A percentile compares a stretch with the other conserved stretches of the same genome.
Conservation (phyloP, 1,284 basidiomycete species). For the Tilletia walkeri region DNA sequence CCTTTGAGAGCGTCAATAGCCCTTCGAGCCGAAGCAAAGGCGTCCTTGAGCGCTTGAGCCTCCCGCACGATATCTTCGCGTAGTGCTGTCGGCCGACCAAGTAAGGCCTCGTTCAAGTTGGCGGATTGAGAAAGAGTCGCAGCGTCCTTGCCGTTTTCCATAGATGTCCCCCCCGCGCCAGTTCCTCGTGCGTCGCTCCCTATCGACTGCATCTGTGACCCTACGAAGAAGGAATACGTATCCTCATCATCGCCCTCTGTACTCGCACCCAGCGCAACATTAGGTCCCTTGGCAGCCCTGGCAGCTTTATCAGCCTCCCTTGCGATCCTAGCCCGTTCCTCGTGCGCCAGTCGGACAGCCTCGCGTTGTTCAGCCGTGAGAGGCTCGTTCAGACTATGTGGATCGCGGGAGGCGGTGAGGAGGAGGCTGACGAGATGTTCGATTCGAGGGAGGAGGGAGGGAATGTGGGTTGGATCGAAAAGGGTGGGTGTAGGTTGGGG, state of each 20-base stretch:
- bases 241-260: constrained; percentile 10
- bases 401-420: not conserved
- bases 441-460: constrained; percentile 10
- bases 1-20: not conserved
- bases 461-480: constrained; percentile 12
- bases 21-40: constrained; percentile 3
- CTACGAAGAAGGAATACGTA: constrained; percentile 1
- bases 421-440: constrained; percentile 7
- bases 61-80: constrained; percentile 7
- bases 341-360: not conserved
- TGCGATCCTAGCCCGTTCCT: not conserved
- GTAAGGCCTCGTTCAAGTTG: constrained; percentile 4
- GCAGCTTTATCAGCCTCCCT: not conserved
- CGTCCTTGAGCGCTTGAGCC: constrained; percentile 11
- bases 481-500: not conserved
- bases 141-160: not conserved
- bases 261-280: constrained; percentile 8
- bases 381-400: constrained; percentile 13
- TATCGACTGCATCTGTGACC: no score
- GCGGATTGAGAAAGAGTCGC: not conserved
- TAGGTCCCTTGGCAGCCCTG: not conserved
- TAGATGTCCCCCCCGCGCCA: not conserved
- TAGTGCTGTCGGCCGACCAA: not conserved
- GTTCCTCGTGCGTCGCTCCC: no score
- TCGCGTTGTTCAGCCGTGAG: constrained; percentile 8